These are phyloP conservation scores for Kregervanrija pseudodelftensis DNA, from an alignment of 805 yeast species.

Conservation along the genomic window DNA sequence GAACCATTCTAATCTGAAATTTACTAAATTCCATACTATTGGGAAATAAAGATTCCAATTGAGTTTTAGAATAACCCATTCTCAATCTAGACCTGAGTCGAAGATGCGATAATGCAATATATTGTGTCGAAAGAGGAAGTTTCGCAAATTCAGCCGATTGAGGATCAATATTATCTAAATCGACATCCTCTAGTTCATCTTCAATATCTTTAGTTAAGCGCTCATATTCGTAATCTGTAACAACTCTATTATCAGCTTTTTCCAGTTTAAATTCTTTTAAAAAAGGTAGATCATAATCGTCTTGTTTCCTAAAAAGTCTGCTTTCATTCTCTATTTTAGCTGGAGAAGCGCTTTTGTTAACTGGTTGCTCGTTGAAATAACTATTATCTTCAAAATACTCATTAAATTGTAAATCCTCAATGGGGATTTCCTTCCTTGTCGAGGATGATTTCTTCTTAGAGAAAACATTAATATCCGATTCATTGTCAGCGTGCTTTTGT, in stretches of 20 bases:
- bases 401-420: constrained; percentile 23
- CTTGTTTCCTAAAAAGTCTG: constrained; percentile 44
- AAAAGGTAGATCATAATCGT: constrained; percentile 82
- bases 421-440: constrained; percentile 10
- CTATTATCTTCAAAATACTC: constrained; percentile 32
- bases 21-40: constrained; percentile 82
- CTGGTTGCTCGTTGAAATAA: constrained; percentile 11
- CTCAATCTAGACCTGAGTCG: constrained; percentile 81
- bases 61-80: constrained; percentile 93
- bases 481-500: constrained; percentile 43
- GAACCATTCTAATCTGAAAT: constrained; percentile 89
- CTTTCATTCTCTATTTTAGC: constrained; percentile 13
- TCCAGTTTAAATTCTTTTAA: constrained; percentile 44
- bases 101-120: constrained; percentile 77
- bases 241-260: constrained; percentile 61
- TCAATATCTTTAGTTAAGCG: constrained; percentile 50
- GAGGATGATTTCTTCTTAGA: constrained; percentile 3
- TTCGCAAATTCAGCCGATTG: constrained; percentile 66
- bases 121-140: constrained; percentile 81
- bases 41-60: constrained; percentile 74
- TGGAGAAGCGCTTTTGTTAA: background rate
- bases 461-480: background rate
- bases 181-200: constrained; percentile 59
- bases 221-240: constrained; percentile 65
- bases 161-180: constrained; percentile 74